Percentiles rank a stretch among this genome's conserved stretches.
Conservation (phyloP, 2,329 filamentous ascomycete species). For the Phoma sp. region DNA sequence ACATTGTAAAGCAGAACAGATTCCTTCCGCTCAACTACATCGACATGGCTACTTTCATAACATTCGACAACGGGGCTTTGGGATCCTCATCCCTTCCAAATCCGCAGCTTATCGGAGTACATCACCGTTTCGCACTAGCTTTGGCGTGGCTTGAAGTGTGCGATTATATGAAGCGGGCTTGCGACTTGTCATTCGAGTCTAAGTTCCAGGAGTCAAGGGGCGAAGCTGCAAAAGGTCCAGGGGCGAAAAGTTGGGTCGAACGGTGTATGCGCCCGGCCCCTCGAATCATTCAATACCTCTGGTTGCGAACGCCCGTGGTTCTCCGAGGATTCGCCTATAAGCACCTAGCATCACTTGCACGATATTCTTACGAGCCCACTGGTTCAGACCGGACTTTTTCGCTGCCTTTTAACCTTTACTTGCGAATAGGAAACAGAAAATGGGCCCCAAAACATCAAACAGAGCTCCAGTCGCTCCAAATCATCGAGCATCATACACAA, state of each 20-base stretch:
- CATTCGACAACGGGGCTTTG: neutral
- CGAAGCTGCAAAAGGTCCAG: neutral
- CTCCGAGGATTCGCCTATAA: neutral
- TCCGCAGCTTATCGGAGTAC: neutral
- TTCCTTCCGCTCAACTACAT: neutral
- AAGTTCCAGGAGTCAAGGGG: neutral
- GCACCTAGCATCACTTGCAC: neutral
- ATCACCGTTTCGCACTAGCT: neutral
- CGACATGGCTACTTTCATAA: neutral
- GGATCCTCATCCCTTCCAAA: neutral
- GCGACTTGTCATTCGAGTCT: constrained; percentile 6
- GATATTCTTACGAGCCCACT: constrained; percentile 18
- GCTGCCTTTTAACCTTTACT: constrained; percentile 28
- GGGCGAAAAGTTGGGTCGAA: neutral
- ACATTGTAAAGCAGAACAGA: neutral
- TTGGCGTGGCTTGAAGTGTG: constrained; percentile 8
- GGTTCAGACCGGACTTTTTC: constrained; percentile 19
- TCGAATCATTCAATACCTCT: neutral
- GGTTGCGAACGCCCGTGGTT: neutral
- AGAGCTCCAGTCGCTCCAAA: neutral
- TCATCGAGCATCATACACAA: neutral
- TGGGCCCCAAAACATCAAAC: constrained; percentile 14
- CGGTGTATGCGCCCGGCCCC: neutral
- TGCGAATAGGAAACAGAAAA: constrained; percentile 16
- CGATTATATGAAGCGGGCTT: constrained; percentile 11